These are phyloP conservation scores for Myxozyma udenii DNA, from an alignment of 805 yeast genomes.

Conservation along the genomic window DNA sequence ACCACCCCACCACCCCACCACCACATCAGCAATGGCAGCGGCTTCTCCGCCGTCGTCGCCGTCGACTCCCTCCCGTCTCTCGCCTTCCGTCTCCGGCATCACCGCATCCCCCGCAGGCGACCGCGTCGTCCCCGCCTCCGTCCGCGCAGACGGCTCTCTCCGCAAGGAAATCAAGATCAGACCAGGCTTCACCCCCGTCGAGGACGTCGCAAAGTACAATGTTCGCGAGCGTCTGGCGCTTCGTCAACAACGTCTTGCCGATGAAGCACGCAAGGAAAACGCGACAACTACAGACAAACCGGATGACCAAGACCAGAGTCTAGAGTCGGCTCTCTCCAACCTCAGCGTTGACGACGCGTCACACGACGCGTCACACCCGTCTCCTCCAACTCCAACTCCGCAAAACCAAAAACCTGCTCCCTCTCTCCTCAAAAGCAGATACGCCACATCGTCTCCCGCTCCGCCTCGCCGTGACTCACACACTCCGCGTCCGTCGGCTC, in stretches of 20 bases:
- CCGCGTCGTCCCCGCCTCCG: constrained; percentile 28
- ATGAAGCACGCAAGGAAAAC: constrained; percentile 4
- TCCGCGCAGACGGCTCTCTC: constrained; percentile 36
- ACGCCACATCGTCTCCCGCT: neutral
- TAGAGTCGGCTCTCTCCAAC: neutral
- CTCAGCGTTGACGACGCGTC: neutral
- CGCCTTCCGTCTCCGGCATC: constrained; percentile 20
- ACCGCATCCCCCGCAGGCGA: constrained; percentile 10
- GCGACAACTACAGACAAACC: neutral
- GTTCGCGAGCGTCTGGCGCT: constrained; percentile 18
- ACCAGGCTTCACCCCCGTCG: constrained; percentile 36
- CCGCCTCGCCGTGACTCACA: neutral
- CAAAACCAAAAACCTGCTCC: too few species aligned
- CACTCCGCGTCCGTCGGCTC: neutral
- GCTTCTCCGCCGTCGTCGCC: constrained; percentile 1
- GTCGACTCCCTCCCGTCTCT: neutral
- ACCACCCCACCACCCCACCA: neutral
- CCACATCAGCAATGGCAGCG: neutral
- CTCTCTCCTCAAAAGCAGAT: neutral
- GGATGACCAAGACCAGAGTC: neutral
- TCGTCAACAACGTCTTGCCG: constrained; percentile 17
- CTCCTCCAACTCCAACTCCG: too few species aligned
- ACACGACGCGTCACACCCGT: neutral
- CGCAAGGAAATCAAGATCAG: constrained; percentile 32
- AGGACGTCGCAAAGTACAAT: constrained; percentile 32